phyloP scores from a whole-genome alignment of 129 eudicot species.

The Lactuca sativa region DNA sequence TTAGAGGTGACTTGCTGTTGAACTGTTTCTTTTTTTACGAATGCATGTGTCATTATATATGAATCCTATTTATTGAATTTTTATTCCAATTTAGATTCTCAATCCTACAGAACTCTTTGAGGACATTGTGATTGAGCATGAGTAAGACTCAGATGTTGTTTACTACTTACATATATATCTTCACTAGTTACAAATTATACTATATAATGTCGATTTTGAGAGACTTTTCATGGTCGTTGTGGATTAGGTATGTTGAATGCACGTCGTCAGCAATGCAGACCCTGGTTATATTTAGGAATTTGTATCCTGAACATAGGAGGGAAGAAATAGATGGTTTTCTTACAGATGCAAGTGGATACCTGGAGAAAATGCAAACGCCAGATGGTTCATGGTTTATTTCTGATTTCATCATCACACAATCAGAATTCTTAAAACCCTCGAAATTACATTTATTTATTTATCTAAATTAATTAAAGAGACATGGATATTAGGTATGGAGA shows the following conservation, averaged over 20 bases:
- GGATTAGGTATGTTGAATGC: constrained; percentile 49
- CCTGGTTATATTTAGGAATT: constrained; percentile 49
- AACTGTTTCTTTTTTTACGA: background rate
- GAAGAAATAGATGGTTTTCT: constrained; percentile 53
- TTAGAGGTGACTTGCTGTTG: constrained; percentile 46
- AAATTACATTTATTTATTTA: background rate
- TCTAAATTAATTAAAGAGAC: background rate
- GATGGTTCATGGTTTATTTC: constrained; percentile 76
- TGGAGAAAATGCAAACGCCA: constrained; percentile 55
- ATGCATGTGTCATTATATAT: background rate
- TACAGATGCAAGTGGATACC: constrained; percentile 37
- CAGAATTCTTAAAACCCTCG: background rate
- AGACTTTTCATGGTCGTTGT: background rate
- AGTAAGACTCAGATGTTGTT: constrained; percentile 23
- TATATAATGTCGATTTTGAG: background rate
- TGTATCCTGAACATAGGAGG: constrained; percentile 52
- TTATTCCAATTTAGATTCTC: constrained; percentile 44
- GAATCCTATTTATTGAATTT: background rate
- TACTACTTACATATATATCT: background rate
- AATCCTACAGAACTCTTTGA: constrained; percentile 79
- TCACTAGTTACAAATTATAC: background rate
- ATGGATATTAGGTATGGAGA: constrained; percentile 56
- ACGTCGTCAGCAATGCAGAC: constrained; percentile 14
- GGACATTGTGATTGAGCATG: constrained; percentile 70
- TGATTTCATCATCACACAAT: background rate